These are phyloP conservation scores for Dactylis glomerata DNA, from an alignment of 176 grass and related monocot species.

Conservation along the genomic window DNA sequence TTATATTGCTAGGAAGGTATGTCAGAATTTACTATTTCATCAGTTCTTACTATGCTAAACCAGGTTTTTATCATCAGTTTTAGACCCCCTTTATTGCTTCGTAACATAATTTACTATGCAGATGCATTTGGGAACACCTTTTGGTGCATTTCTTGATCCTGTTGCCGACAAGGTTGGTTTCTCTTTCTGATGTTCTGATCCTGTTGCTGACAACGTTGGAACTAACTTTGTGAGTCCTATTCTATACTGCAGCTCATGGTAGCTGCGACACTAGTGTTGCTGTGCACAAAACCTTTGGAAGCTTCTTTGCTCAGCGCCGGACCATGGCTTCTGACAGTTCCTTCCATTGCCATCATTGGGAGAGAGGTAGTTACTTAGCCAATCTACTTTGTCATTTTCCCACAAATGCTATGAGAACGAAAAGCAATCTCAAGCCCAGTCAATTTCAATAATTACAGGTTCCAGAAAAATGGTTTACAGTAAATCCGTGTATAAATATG, in stretches of 20 bases:
- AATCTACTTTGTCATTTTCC: background rate
- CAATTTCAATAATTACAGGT: too few relatives aligned
- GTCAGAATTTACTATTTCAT: conserved; percentile 15
- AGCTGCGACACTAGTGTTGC: conserved; percentile 80
- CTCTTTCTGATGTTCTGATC: conserved; percentile 28
- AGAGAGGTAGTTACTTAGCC: conserved; percentile 76
- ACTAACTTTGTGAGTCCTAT: conserved; percentile 28
- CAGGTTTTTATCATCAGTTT: conserved; percentile 1
- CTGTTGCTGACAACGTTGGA: conserved; percentile 94
- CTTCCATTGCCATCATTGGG: conserved; percentile 97
- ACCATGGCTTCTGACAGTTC: conserved; percentile 88
- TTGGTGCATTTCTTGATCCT: conserved; percentile 99
- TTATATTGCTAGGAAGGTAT: conserved; percentile 96
- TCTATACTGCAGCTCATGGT: conserved; percentile 86
- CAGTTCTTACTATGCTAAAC: conserved; percentile 2
- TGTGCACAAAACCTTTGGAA: conserved; percentile 92
- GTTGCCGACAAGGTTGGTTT: conserved; percentile 93
- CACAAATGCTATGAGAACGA: background rate
- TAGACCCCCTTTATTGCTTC: background rate
- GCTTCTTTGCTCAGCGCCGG: conserved; percentile 46
- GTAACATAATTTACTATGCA: conserved; percentile 34
- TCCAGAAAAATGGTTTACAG: conserved; percentile 2
- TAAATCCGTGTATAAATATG: background rate
- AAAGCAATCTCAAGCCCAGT: too few relatives aligned
- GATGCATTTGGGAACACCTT: conserved; percentile 93